A percentile compares a stretch with the other conserved stretches of the same genome.
Evolutionary conservation across 2,329 filamentous ascomycete species (phyloP).

Genomic region (Pseudogymnoascus sp.): DNA sequence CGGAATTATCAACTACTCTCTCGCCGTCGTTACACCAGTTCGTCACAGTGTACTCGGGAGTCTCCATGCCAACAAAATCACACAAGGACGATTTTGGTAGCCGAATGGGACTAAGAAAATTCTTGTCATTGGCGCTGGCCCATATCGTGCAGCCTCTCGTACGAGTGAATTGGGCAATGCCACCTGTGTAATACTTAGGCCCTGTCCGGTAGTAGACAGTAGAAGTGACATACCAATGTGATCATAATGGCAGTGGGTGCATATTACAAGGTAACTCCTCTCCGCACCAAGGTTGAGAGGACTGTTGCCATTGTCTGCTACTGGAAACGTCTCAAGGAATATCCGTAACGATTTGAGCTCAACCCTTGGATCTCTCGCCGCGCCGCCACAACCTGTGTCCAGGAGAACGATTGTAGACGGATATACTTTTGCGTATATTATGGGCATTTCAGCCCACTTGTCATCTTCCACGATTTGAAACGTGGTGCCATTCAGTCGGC

Average conservation of each 20-base stretch:
- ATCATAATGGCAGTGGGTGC: constrained; percentile 43
- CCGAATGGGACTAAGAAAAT: neutral
- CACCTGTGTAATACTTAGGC: constrained; percentile 24
- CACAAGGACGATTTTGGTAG: constrained; percentile 34
- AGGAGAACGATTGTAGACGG: constrained; percentile 33
- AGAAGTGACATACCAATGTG: constrained; percentile 23
- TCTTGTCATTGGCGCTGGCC: constrained; percentile 31
- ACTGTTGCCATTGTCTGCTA: constrained; percentile 28
- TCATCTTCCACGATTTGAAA: constrained; percentile 40
- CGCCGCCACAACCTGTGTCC: constrained; percentile 39
- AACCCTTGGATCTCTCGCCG: constrained; percentile 18
- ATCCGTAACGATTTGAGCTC: constrained; percentile 31
- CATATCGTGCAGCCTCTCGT: constrained; percentile 19
- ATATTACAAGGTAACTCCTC: constrained; percentile 36
- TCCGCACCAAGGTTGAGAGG: constrained; percentile 32
- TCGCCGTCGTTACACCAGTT: constrained; percentile 30
- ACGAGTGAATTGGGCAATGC: constrained; percentile 30
- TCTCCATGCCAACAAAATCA: constrained; percentile 30
- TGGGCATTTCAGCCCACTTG: constrained; percentile 35
- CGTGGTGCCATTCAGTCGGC: constrained; percentile 35
- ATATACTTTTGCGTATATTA: constrained; percentile 41
- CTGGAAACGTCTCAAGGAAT: constrained; percentile 36
- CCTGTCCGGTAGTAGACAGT: neutral
- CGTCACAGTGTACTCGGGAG: constrained; percentile 35
- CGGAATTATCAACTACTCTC: neutral